Evolutionary conservation across 164 flowering plant species (phyloP).

Genomic region (Cinnamomum chago): DNA sequence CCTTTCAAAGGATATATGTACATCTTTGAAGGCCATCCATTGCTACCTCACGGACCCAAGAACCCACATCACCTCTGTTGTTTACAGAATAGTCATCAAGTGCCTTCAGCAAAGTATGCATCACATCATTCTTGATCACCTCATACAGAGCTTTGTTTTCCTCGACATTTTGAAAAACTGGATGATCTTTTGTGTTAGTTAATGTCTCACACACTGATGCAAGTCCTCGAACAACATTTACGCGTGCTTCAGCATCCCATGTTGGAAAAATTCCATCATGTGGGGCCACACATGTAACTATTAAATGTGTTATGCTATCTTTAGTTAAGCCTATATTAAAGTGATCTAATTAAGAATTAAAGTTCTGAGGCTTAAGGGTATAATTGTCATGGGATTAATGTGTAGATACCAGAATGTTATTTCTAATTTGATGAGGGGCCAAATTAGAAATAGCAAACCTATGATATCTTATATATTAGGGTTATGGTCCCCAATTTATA

Average conservation of each 20-base stretch:
- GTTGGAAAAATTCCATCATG: too few species aligned
- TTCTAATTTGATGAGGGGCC: too few species aligned
- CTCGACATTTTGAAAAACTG: conserved; percentile 25
- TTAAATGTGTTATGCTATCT: too few species aligned
- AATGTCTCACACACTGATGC: conserved; percentile 80
- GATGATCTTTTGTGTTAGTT: conserved; percentile 28
- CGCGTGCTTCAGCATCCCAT: conserved; percentile 98
- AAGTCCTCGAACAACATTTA: conserved; percentile 87
- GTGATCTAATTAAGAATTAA: too few species aligned
- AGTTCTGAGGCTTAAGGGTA: too few species aligned
- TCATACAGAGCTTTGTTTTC: conserved; percentile 44
- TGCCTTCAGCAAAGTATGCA: conserved; percentile 70
- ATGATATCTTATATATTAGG: too few species aligned
- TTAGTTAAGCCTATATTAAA: too few species aligned
- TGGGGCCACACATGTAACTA: too few species aligned
- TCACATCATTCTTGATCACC: conserved; percentile 65
- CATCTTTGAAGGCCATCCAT: conserved; percentile 87
- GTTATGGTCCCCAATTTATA: too few species aligned
- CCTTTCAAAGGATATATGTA: conserved; percentile 69
- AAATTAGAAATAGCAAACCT: too few species aligned
- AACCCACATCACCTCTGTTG: conserved; percentile 99
- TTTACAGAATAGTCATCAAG: conserved; percentile 93
- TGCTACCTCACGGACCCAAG: conserved; percentile 99
- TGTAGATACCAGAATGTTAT: too few species aligned
- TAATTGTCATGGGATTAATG: too few species aligned